phyloP scores from a whole-genome alignment of 2,329 filamentous ascomycete genomes.

The Colletotrichum lindemuthianum region DNA sequence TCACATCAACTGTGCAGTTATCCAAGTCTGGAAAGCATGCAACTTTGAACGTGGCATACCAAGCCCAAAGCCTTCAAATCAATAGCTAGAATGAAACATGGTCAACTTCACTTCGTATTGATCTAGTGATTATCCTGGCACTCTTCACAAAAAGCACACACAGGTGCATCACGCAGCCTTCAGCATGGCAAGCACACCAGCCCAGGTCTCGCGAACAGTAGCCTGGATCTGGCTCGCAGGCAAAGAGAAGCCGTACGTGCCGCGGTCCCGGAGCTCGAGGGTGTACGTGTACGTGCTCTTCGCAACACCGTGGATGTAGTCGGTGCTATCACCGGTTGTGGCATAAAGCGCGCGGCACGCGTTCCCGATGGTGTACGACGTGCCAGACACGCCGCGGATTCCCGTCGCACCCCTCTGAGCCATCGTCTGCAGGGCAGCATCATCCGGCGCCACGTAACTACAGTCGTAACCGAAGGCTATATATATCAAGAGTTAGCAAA shows the following conservation, averaged over 20 bases:
- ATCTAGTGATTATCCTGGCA: neutral
- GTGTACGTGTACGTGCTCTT: conserved; percentile 37
- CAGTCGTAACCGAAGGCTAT: conserved; percentile 36
- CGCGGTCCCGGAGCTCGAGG: conserved; percentile 31
- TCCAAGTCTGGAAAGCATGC: too few species aligned
- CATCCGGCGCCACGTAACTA: conserved; percentile 32
- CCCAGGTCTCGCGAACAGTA: conserved; percentile 35
- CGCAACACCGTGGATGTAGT: conserved; percentile 38
- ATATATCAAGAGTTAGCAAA: neutral
- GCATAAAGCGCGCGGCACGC: conserved; percentile 38
- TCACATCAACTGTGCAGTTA: too few species aligned
- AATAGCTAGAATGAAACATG: neutral
- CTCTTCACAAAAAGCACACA: conserved; percentile 39
- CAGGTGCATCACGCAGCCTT: conserved; percentile 45
- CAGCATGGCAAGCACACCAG: conserved; percentile 36
- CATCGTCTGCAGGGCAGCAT: conserved; percentile 18
- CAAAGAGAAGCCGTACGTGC: conserved; percentile 30
- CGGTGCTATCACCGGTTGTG: conserved; percentile 38
- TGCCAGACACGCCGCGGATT: conserved; percentile 36
- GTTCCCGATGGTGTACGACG: conserved; percentile 37
- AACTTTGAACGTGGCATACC: too few species aligned
- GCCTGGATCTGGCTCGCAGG: conserved; percentile 36
- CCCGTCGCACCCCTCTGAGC: conserved; percentile 27
- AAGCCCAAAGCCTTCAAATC: neutral
- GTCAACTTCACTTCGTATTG: neutral